Percentiles rank a stretch among this genome's conserved stretches.
Conservation (phyloP, 257 asterid species). For the Fraxinus pennsylvanica region DNA sequence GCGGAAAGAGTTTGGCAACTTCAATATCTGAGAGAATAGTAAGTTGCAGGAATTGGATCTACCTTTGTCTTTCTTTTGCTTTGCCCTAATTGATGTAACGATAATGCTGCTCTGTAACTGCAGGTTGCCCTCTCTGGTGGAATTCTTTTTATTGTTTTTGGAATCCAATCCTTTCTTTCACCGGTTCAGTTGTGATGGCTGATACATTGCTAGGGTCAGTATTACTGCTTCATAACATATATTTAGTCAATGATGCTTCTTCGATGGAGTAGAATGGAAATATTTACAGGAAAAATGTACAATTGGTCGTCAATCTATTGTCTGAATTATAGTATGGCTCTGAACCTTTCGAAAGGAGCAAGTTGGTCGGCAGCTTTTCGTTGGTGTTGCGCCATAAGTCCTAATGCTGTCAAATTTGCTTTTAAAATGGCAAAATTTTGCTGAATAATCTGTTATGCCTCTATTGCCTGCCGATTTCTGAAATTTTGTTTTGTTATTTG, state of each 20-base stretch:
- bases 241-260: not conserved
- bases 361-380: too few species aligned
- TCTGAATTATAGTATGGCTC: not conserved
- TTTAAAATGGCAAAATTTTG: not conserved
- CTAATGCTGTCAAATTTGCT: not conserved
- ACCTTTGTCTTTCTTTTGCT: slow-evolving; percentile 1
- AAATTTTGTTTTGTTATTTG: slow-evolving; percentile 18
- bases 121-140: slow-evolving; percentile 94
- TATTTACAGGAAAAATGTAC: not conserved
- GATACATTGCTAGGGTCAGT: slow-evolving; percentile 37
- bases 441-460: not conserved
- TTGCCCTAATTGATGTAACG: slow-evolving; percentile 5
- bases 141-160: slow-evolving; percentile 82
- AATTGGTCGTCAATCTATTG: not conserved
- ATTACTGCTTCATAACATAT: slow-evolving; percentile 16
- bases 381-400: not conserved
- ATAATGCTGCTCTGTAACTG: slow-evolving; percentile 23
- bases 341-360: not conserved
- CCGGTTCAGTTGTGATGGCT: slow-evolving; percentile 48
- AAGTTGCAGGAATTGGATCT: slow-evolving; percentile 30
- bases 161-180: slow-evolving; percentile 89
- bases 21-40: slow-evolving; percentile 89
- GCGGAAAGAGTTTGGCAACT: slow-evolving; percentile 89
- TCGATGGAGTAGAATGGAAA: not conserved
- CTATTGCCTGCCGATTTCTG: not conserved